Evolutionary conservation across 2,329 filamentous ascomycete species (phyloP), one percentile per base, ranked within the genome.

Genomic region (Dothiorella sarmentorum): DNA sequence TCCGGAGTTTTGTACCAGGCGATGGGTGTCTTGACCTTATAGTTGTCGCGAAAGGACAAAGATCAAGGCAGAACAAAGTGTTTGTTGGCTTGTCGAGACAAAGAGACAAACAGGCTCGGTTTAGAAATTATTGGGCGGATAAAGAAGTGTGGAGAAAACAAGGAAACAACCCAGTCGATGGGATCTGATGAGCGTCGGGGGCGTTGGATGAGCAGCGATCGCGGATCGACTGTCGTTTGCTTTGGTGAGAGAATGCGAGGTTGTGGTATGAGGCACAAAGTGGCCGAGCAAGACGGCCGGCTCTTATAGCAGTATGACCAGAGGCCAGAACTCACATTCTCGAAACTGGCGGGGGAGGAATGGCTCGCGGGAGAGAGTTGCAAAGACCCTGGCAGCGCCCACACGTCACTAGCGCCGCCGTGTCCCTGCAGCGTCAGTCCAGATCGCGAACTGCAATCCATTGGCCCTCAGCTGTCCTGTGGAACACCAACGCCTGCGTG

Each of bases 111-210:
- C 49, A 53, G 29, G 49, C 49, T 40, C 10, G 17, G 20, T 53
- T 53, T 53, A 53, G 49, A 53, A 53, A 53, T 53, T 53, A 53
- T 40, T 27, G 33, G n/a, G 49, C 24, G 35, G 49, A 53, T 53
- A 53, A 53, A 53, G 49, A 53, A 20, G 31, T 11, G 49, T 40
- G 49, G 49, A 22, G 49, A 29, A 53, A 53, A 53, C 49, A 53
- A 42, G 49, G 49, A 53, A 53, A 53, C 49, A 53, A 53, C 49
- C 49, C 49, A 53, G 49, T 53, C 49, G 40, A 53, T 53, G 49
- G 49, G 49, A 53, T 40, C 22, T 13, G 4, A 22, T 13, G 22
- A n/a, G 43, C 24, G 22, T 38, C 33, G 49, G 33, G 29, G 45
- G 18, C 11, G 45, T 37, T 35, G 45, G 45, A 15, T 22, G 20